Evolutionary conservation across 1,284 basidiomycete species (phyloP).

Genomic region (Hymenochaete sp.): DNA sequence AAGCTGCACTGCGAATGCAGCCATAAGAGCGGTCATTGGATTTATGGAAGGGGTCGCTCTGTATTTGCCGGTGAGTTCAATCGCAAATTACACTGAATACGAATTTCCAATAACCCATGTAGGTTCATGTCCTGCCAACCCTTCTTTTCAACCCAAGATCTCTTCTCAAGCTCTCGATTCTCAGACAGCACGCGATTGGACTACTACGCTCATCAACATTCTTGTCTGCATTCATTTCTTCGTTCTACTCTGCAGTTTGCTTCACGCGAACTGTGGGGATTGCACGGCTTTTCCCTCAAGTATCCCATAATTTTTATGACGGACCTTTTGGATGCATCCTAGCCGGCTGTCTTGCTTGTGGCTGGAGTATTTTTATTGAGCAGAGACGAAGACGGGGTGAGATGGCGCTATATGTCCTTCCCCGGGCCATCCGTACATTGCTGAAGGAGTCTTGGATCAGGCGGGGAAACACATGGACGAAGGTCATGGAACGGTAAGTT

Average conservation of each 20-base stretch:
- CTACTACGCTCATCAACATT: conserved; percentile 60
- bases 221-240: conserved; percentile 60
- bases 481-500: conserved; percentile 45
- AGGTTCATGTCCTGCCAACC: conserved; percentile 64
- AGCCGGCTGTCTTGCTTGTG: conserved; percentile 61
- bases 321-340: conserved; percentile 61
- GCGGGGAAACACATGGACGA: conserved; percentile 32
- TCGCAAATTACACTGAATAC: too few relatives aligned
- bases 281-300: conserved; percentile 50
- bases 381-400: conserved; percentile 60
- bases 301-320: conserved; percentile 71
- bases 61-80: conserved; percentile 56
- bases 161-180: conserved; percentile 36
- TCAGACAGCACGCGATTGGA: conserved; percentile 36
- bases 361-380: conserved; percentile 68
- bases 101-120: too few relatives aligned
- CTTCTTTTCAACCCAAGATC: conserved; percentile 48
- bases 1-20: conserved; percentile 53
- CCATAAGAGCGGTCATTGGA: conserved; percentile 42
- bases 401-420: conserved; percentile 69
- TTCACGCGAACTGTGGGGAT: conserved; percentile 53
- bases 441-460: conserved; percentile 46
- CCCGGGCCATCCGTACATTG: conserved; percentile 53
- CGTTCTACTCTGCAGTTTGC: conserved; percentile 63
- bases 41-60: conserved; percentile 55